Conservation (phyloP, 805 yeast genomes). For the Schizosaccharomyces octosporus region DNA sequence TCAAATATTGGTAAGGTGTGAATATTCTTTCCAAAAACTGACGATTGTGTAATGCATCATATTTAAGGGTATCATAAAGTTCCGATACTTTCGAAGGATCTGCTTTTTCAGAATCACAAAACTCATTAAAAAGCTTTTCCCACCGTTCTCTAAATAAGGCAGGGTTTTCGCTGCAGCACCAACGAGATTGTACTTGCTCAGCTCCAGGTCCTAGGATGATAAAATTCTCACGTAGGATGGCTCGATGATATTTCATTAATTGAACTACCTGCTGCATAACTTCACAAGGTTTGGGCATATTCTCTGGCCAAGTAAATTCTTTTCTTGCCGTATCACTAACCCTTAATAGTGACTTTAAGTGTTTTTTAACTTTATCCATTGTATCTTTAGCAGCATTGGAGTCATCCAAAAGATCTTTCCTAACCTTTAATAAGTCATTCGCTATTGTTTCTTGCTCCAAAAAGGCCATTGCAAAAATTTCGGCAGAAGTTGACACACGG, state of each 20-base stretch:
- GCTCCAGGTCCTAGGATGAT: slow-evolving; percentile 30
- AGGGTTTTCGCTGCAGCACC: slow-evolving; percentile 98
- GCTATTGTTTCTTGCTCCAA: slow-evolving; percentile 48
- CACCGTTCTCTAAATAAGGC: slow-evolving; percentile 75
- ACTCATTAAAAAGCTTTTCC: slow-evolving; percentile 88
- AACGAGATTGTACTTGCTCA: slow-evolving; percentile 39
- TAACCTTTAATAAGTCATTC: slow-evolving; percentile 51
- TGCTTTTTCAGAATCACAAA: slow-evolving; percentile 75
- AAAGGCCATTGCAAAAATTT: slow-evolving; percentile 56
- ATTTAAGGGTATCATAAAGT: slow-evolving; percentile 92
- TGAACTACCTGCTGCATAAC: slow-evolving; percentile 88
- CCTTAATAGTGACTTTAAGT: slow-evolving; percentile 74
- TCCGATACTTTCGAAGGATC: slow-evolving; percentile 95
- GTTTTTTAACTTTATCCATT: slow-evolving; percentile 94
- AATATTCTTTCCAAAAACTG: slow-evolving; percentile 67
- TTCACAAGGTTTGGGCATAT: slow-evolving; percentile 89
- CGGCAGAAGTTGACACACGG: slow-evolving; percentile 81
- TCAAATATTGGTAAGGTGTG: slow-evolving; percentile 2
- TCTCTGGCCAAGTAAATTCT: slow-evolving; percentile 95
- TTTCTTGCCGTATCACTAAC: slow-evolving; percentile 94
- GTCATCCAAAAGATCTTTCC: slow-evolving; percentile 84
- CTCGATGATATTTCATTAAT: slow-evolving; percentile 74
- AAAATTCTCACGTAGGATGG: slow-evolving; percentile 62
- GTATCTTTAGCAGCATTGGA: slow-evolving; percentile 92
- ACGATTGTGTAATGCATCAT: slow-evolving; percentile 87